Percentiles rank a stretch among this genome's conserved stretches.
These are phyloP conservation scores for Isabelozyma heimii DNA, from an alignment of 805 yeast genomes.

Conservation along the genomic window DNA sequence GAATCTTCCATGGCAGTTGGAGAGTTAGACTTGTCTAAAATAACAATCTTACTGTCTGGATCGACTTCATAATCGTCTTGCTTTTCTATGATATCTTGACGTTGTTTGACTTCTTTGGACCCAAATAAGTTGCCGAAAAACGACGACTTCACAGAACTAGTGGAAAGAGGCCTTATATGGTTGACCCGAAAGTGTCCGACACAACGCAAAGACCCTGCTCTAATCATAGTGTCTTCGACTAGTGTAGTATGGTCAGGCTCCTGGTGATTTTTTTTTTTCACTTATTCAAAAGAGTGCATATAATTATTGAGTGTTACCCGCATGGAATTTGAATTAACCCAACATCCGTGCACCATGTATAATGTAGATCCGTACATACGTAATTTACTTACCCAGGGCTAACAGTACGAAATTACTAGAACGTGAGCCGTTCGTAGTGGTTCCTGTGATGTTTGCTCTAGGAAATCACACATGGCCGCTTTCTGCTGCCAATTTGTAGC, in stretches of 20 bases:
- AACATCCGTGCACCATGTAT: too few relatives aligned
- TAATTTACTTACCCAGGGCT: too few relatives aligned
- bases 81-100: conserved; percentile 34
- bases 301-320: background rate
- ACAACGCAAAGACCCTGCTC: background rate
- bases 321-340: background rate
- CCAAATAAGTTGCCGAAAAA: conserved; percentile 36
- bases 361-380: too few relatives aligned
- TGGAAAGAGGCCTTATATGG: conserved; percentile 6
- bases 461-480: too few relatives aligned
- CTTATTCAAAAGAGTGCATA: background rate
- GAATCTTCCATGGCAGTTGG: conserved; percentile 12
- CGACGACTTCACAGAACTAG: conserved; percentile 5
- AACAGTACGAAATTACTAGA: too few relatives aligned
- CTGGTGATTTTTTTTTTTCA: background rate
- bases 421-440: too few relatives aligned
- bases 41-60: conserved; percentile 28
- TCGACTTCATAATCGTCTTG: conserved; percentile 37
- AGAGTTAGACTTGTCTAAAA: conserved; percentile 35
- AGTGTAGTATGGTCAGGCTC: background rate
- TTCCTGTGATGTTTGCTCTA: too few relatives aligned
- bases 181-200: background rate
- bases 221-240: background rate
- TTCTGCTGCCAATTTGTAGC: too few relatives aligned
- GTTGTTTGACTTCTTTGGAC: conserved; percentile 25